These are phyloP conservation scores for Saprolegnia diclina DNA, from an alignment of 352 stramenopile genomes.

Conservation along the genomic window DNA sequence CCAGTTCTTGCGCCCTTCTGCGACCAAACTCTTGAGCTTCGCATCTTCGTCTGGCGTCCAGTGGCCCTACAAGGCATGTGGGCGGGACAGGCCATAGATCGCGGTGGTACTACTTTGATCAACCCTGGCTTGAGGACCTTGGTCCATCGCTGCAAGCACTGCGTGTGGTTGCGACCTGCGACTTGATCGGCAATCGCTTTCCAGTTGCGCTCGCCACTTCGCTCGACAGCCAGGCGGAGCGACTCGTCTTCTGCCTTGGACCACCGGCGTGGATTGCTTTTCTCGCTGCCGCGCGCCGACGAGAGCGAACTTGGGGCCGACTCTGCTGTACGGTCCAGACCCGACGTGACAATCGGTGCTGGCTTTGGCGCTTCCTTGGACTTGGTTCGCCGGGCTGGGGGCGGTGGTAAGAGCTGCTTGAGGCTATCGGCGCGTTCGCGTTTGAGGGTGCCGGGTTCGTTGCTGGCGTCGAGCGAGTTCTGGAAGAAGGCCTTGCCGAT, in stretches of 20 bases:
- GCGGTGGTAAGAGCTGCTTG: slow-evolving; percentile 62
- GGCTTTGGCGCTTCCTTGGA: slow-evolving; percentile 20
- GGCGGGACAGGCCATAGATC: background rate
- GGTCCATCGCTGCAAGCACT: slow-evolving; percentile 90
- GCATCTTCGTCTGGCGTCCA: slow-evolving; percentile 89
- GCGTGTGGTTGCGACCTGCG: slow-evolving; percentile 86
- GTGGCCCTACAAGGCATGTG: slow-evolving; percentile 54
- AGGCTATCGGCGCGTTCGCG: slow-evolving; percentile 78
- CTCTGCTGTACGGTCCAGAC: slow-evolving; percentile 19
- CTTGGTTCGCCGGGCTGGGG: slow-evolving; percentile 63
- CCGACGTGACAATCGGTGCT: slow-evolving; percentile 27
- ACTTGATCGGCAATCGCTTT: slow-evolving; percentile 90
- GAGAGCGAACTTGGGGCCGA: slow-evolving; percentile 4
- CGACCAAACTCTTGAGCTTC: slow-evolving; percentile 76
- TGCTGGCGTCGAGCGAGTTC: slow-evolving; percentile 40
- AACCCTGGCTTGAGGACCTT: slow-evolving; percentile 91
- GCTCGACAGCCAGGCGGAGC: slow-evolving; percentile 70
- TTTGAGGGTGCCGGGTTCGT: slow-evolving; percentile 35
- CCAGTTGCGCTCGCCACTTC: slow-evolving; percentile 83
- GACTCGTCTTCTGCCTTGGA: slow-evolving; percentile 84
- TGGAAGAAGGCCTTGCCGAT: slow-evolving; percentile 71
- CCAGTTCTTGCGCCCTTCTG: slow-evolving; percentile 88
- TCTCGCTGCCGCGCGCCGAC: slow-evolving; percentile 69
- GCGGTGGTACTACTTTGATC: slow-evolving; percentile 64
- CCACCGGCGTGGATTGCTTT: slow-evolving; percentile 77